Conservation (phyloP, 176 grass and related monocot species). For the Olyra latifolia region DNA sequence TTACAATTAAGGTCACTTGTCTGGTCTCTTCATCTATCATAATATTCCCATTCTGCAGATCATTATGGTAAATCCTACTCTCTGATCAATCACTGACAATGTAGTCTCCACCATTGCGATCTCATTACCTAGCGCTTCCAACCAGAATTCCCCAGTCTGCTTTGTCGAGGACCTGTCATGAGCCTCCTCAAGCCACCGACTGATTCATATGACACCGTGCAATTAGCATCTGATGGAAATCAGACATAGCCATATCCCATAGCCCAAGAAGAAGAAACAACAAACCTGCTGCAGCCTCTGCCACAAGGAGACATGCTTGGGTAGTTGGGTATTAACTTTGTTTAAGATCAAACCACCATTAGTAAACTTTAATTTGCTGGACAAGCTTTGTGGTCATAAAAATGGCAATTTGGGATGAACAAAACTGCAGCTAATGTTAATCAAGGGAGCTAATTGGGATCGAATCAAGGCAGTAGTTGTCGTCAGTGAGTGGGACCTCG, state of each 20-base stretch:
- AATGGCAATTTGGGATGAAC: too few relatives aligned
- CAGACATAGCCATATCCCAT: not conserved
- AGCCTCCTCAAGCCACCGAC: constrained; percentile 63
- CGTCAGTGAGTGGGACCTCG: too few relatives aligned
- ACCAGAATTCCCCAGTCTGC: constrained; percentile 49
- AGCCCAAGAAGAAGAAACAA: not conserved
- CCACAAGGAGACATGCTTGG: constrained; percentile 64
- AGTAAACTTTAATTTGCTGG: too few relatives aligned
- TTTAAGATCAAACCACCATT: too few relatives aligned
- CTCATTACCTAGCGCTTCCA: constrained; percentile 64
- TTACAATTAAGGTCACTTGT: constrained; percentile 91
- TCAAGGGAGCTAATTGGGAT: too few relatives aligned
- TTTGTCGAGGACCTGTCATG: constrained; percentile 49
- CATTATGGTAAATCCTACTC: constrained; percentile 87
- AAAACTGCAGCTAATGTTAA: too few relatives aligned
- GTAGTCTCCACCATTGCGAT: constrained; percentile 52
- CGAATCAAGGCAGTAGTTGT: too few relatives aligned
- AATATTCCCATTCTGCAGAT: constrained; percentile 94
- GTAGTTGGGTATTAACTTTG: too few relatives aligned
- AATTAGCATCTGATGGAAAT: not conserved
- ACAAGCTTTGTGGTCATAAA: too few relatives aligned
- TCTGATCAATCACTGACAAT: constrained; percentile 39
- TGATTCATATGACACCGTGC: constrained; percentile 27
- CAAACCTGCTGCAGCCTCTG: constrained; percentile 58
- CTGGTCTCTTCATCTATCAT: too few relatives aligned